Conservation (phyloP, 108 stramenopile genomes). For the Cyclotella atomus region DNA sequence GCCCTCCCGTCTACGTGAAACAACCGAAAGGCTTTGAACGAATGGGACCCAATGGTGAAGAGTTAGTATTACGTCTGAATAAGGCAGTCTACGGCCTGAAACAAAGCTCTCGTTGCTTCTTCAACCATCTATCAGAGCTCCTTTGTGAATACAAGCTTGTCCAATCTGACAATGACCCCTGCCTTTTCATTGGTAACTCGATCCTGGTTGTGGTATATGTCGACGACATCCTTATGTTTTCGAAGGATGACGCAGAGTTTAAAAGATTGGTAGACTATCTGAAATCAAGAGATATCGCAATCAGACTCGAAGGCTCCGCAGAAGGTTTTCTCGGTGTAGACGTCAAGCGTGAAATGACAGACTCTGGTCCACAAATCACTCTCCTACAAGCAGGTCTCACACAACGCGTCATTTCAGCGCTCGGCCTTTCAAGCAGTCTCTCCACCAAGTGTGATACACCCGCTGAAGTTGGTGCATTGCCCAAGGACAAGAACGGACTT, state of each 20-base stretch:
- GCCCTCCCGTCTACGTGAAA: not conserved
- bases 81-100: not conserved
- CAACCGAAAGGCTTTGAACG: not conserved
- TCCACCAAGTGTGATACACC: not conserved
- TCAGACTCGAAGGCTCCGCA: not conserved
- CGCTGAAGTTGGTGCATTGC: not conserved
- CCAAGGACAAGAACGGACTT: not conserved
- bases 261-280: not conserved
- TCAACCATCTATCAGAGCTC: not conserved
- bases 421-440: not conserved
- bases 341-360: not conserved
- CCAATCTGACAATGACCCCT: not conserved
- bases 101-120: not conserved
- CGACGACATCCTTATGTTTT: not conserved
- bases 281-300: not conserved
- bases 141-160: not conserved
- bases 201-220: not conserved
- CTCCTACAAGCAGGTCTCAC: not conserved
- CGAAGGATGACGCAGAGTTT: not conserved
- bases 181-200: not conserved
- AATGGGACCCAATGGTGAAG: not conserved
- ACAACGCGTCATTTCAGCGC: not conserved
- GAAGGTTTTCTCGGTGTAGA: conserved; percentile 4
- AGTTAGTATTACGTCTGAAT: not conserved
- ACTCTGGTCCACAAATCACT: not conserved